phyloP scores from a whole-genome alignment of 2,329 filamentous ascomycete genomes.

The Beauveria australis region DNA sequence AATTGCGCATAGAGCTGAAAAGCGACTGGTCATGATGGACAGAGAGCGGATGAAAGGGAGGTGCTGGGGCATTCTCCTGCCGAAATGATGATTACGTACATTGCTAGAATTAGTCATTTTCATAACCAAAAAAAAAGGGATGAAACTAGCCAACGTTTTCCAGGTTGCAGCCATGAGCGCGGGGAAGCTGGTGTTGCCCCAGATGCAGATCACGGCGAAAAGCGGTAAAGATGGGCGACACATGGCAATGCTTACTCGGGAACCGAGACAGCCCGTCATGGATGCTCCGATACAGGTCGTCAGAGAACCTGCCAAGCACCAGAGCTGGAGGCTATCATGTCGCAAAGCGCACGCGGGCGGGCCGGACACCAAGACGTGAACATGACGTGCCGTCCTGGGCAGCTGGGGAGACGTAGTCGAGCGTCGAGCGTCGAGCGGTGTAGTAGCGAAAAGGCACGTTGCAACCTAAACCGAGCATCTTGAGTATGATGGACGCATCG shows the following conservation, averaged over 20 bases:
- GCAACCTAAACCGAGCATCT: no score
- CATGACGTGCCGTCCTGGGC: not conserved
- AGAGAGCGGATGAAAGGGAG: not conserved
- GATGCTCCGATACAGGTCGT: not conserved
- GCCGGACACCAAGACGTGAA: not conserved
- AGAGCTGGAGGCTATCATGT: not conserved
- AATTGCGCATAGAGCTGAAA: conserved; percentile 1
- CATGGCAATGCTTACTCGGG: conserved; percentile 1
- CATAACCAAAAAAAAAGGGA: not conserved
- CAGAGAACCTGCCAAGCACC: not conserved
- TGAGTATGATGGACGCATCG: no score
- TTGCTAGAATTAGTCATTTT: conserved; percentile 3
- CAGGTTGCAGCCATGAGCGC: not conserved
- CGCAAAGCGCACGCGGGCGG: not conserved
- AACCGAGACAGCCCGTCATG: not conserved
- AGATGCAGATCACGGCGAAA: not conserved
- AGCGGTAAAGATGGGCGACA: not conserved
- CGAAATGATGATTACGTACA: conserved; percentile 7
- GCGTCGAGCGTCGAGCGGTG: not conserved
- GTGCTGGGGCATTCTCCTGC: not conserved
- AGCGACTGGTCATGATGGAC: not conserved
- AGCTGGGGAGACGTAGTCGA: not conserved
- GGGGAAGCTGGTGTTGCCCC: not conserved
- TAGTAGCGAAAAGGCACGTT: no score
- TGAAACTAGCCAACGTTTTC: not conserved